phyloP scores from a whole-genome alignment of 208 protist species.

The Vickermania spadyakhi region DNA sequence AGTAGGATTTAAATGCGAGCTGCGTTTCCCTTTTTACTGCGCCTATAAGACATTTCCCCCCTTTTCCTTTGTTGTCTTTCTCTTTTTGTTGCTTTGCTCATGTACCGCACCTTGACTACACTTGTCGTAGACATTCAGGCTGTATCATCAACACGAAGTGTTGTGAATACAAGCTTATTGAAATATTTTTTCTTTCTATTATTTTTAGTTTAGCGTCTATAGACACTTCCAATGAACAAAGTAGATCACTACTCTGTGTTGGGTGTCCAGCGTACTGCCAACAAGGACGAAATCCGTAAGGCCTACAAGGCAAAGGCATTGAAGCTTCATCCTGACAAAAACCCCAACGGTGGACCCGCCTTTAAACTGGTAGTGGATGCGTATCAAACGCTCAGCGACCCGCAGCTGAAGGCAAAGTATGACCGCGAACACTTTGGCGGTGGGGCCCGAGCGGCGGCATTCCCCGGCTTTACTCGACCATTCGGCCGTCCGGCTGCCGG shows the following conservation, averaged over 20 bases:
- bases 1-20: too few relatives aligned
- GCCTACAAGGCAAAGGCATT: constrained; percentile 81
- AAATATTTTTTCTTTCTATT: constrained; percentile 8
- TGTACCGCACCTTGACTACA: too few relatives aligned
- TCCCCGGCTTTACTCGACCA: neutral
- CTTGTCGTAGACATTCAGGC: too few relatives aligned
- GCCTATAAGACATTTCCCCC: too few relatives aligned
- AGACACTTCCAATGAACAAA: constrained; percentile 21
- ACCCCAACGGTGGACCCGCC: constrained; percentile 72
- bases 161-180: too few relatives aligned
- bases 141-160: too few relatives aligned
- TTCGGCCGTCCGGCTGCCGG: constrained; percentile 1
- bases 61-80: too few relatives aligned
- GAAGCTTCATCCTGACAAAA: constrained; percentile 85
- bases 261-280: constrained; percentile 57
- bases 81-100: too few relatives aligned
- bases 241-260: constrained; percentile 70
- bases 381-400: constrained; percentile 69
- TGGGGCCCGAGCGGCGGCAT: constrained; percentile 3
- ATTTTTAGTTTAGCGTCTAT: constrained; percentile 1
- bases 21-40: too few relatives aligned
- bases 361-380: constrained; percentile 78
- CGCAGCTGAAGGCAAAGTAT: constrained; percentile 59
- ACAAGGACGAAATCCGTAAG: constrained; percentile 65
- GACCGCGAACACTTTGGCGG: constrained; percentile 31